Evolutionary conservation across 345 rosid genomes (phyloP), one percentile per base, ranked within the genome.

Genomic region (Bretschneidera sinensis): DNA sequence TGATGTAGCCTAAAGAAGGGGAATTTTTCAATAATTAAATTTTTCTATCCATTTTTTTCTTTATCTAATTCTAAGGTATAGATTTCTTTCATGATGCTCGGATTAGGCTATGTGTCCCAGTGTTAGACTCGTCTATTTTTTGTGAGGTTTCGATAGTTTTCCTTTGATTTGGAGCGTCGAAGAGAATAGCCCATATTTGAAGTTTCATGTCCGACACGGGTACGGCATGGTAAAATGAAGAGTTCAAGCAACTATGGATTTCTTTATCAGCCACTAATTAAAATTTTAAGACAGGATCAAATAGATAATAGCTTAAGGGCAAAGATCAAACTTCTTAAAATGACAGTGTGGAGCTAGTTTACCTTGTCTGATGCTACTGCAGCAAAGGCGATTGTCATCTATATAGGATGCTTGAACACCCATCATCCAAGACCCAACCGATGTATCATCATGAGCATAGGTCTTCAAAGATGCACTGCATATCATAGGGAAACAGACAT

Each of bases 381-480:
- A 91, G 74, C 99, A 94, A 55, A 94, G 79, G 48, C 84, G 86
- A 68, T 81, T 86, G 70, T 94, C 99, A 39, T 94, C 99, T 72
- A 85, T 90, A 61, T 86, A 88, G 35, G 96, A 85, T 61, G 95
- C 88, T 51, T 81, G 84, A 49, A 94, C 55, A 69, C 99, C 97
- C 80, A 94, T 88, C 95, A 94, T 86, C 99, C 97, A 94, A 58
- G 99, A 94, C 52, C 99, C 99, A 0, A 86, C 67, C 6, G 97
- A 81, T 68, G 50, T 74, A 78, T 94, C 97, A 56, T 94, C 99
- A 69, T 80, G 81, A 19, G 95, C 95, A 47, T 85, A 90, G 31
- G 83, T 74, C 86, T 91, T 90, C 74, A 94, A 80, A 10, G 92
- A 86, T 69, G 91, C 99, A 76, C 99, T 94, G 92, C 80, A 68